phyloP scores from a whole-genome alignment of 2,329 filamentous ascomycete genomes.

The Fusarium sp. region DNA sequence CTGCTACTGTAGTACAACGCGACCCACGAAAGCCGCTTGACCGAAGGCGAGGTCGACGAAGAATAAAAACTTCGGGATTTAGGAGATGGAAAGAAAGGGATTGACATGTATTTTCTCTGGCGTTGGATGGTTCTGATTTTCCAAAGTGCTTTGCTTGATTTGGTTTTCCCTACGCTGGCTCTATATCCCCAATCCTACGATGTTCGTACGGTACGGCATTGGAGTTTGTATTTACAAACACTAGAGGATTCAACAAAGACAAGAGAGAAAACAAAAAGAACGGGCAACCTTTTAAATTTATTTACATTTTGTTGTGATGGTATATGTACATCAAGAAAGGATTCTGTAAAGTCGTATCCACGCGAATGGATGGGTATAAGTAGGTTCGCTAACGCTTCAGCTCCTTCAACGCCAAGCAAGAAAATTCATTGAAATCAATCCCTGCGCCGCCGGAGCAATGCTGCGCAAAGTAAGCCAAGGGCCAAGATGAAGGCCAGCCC shows the following conservation, averaged over 20 bases:
- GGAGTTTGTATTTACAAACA: constrained; percentile 47
- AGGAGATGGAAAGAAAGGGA: constrained; percentile 29
- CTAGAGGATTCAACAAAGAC: constrained; percentile 40
- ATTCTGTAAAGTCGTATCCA: not conserved
- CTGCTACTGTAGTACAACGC: constrained; percentile 26
- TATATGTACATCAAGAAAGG: not conserved
- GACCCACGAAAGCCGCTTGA: constrained; percentile 33
- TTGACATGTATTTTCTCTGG: constrained; percentile 39
- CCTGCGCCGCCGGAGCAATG: constrained; percentile 34
- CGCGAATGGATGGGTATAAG: constrained; percentile 26
- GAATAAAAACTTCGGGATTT: constrained; percentile 17
- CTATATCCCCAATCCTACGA: constrained; percentile 36
- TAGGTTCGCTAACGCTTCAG: not conserved
- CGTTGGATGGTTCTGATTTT: constrained; percentile 41
- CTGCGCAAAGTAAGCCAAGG: constrained; percentile 29
- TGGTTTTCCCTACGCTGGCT: constrained; percentile 32
- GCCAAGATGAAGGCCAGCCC: constrained; percentile 39
- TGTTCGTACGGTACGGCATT: constrained; percentile 38
- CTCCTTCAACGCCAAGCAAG: constrained; percentile 6
- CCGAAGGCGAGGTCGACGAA: not conserved
- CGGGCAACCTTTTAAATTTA: constrained; percentile 36
- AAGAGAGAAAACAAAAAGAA: constrained; percentile 40
- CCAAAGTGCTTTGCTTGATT: constrained; percentile 36
- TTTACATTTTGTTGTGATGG: constrained; percentile 3
- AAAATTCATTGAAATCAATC: constrained; percentile 5